Base-by-base conservation (phyloP, 2,329 filamentous ascomycete genomes). In the Hymenoscyphus infarciens region DNA sequence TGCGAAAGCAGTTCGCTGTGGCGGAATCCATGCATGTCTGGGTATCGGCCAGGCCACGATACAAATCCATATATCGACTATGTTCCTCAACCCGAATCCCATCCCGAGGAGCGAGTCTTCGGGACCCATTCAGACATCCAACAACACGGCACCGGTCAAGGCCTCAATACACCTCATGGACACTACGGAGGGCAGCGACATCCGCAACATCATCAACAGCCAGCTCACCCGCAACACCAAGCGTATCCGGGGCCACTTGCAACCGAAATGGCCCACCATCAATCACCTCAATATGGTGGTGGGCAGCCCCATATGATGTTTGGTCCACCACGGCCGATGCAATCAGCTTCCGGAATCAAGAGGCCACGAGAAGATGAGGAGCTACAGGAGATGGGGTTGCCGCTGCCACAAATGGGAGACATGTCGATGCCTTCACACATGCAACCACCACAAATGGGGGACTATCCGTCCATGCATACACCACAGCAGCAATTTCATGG, bases 1-100 rank as follows among this genome's bases (percentile, higher is more conserved):
- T 86, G 87, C 85, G 85, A 87, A 87, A 84, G 87, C 86, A 86
- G 80, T 79, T 83, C 82, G 87, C 86, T 89, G 87, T 89, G 87
- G 87, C 86, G 85, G 85, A 83, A 85, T 85, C 85, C 83, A 89
- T 89, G 86, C 78, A 83, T 74, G 72, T 74, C 72, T 71, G 69
- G 68, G 78, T 91, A 90, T 81, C 85, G 86, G 83, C 82, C 85
- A 79, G 83, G 82, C 74, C 70, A 72, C 69, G 68, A 72, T 57
- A 35, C 52, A 60, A 64, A 87, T 81, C 89, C 89, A 82, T 84
- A 88, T 84, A 86, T 90, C 83, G 85, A 88, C 76, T 90, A 89
- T 80, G 82, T 86, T 79, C 80, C 85, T 76, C 87, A 88, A 79
- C 78, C 85, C 79, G 82, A 82, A 77, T 82, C 85, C 75, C 85